Evolutionary conservation across 768 basidiomycete genomes (phyloP).

Genomic region (Roridomyces roridus): DNA sequence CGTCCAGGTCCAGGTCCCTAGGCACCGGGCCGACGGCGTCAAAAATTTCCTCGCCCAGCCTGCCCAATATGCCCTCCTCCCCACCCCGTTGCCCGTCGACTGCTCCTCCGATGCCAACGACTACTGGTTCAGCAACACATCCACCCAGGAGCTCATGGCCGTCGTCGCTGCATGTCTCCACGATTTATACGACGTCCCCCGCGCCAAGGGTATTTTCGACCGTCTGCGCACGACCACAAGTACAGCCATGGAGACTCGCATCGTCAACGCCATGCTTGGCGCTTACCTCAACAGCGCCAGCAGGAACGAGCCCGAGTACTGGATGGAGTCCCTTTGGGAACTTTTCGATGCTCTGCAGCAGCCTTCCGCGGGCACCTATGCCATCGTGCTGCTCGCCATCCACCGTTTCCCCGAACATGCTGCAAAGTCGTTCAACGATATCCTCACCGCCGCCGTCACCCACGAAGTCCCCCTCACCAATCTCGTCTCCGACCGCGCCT

Average conservation of each 20-base stretch:
- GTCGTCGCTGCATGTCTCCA: conserved; percentile 87
- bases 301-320: conserved; percentile 52
- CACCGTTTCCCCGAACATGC: conserved; percentile 48
- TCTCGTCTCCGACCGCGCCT: conserved; percentile 63
- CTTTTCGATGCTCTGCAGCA: conserved; percentile 64
- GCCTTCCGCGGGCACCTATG: conserved; percentile 69
- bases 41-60: conserved; percentile 56
- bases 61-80: conserved; percentile 61
- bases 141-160: conserved; percentile 71
- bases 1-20: not conserved
- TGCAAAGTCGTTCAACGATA: conserved; percentile 30
- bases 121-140: conserved; percentile 67
- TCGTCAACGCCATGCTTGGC: conserved; percentile 73
- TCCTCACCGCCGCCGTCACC: conserved; percentile 53
- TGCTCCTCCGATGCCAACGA: conserved; percentile 45
- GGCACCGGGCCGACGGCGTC: conserved; percentile 42
- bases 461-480: conserved; percentile 55
- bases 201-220: conserved; percentile 78
- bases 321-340: conserved; percentile 68
- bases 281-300: conserved; percentile 68
- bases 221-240: conserved; percentile 51
- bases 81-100: conserved; percentile 67
- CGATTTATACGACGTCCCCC: conserved; percentile 74
- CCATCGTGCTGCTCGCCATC: conserved; percentile 68
- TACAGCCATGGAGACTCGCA: conserved; percentile 44